Evolutionary conservation across 352 stramenopile species (phyloP), one percentile per base, ranked within the genome.

Genomic region (Pelagophyceae sp.): DNA sequence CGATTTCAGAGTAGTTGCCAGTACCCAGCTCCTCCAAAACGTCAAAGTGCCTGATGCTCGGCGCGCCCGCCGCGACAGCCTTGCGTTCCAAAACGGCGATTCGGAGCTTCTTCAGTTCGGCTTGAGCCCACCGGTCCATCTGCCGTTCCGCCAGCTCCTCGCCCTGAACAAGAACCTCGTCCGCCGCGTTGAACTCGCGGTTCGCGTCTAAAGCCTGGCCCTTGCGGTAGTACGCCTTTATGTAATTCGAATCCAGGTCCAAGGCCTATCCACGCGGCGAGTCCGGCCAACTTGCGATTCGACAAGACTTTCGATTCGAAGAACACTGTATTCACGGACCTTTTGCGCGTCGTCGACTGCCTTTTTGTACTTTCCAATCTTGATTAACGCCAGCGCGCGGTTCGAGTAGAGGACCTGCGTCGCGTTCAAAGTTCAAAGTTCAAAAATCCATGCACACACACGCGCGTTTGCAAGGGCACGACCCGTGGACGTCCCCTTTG

Each of bases 1-100:
- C 84, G 70, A 98, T 95, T 58, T 91, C 91, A 58, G 90, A 96
- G 84, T 98, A 99, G 82, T 99, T 99, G 58, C 95, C 95, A 27
- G 84, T 82, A 29, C 90, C 90, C 17, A 94, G 78, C 29, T 88
- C 83, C 33, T 86, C 72, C 15, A 84, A 31, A 51, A 84, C 79
- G 72, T 83, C 80, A 76, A 92, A 92, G 67, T 92, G 85, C 74
- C 79, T 78, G n/a, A 89, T 85, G 33, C 84, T 83, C 1, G 83
- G 76, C 67, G 79, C 80, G 20, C 75, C 76, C 15, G 25, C 32
- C 0, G 76, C 64, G 17, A 37, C 50, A 29, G 38, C 40, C 27
- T 65, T 37, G 45, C 79, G 82, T 77, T 83, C 69, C 51, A 65
- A 75, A 31, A 82, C 81, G 64, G 67, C 83, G 23, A 76, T 75